Evolutionary conservation across 805 yeast genomes (phyloP), one percentile per base, ranked within the genome.

Genomic region (Saccharomycopsis vini): DNA sequence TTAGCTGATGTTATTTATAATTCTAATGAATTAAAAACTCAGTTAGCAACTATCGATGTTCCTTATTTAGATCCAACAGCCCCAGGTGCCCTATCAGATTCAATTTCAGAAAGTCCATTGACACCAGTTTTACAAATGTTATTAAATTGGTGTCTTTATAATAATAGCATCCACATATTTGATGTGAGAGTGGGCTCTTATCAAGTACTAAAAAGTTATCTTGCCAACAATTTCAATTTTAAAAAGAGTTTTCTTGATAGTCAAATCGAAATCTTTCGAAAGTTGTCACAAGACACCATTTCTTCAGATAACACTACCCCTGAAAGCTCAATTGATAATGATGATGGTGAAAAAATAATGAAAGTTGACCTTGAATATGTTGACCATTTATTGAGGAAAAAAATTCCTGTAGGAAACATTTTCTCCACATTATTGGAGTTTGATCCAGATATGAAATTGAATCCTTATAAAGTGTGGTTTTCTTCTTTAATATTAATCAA

Each of bases 381-480:
- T 15, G 34, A 33, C 10, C 10, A 15, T 28, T 23, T 45, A 4
- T 10, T 37, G 4, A 9, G 26, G 9, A 21, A 13, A 15, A 40
- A 39, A 21, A 16, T 58, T 16, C 76, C 64, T 34, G 58, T 57
- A 41, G 80, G 75, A 2, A 88, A 87, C 57, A 62, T 92, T 1
- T 78, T 92, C 45, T 66, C 77, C 21, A 73, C 82, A 0, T 60
- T 92, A 5, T 71, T 87, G 52, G 90, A 83, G 50, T 86, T 83
- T 54, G 90, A 89, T 51, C 75, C 79, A 2, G 81, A 77, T 18
- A 59, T 71, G 39, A 75, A 79, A 43, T 62, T 89, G 28, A 90
- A 92, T 52, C 97, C 99, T 0, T 92, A 88, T 57, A 77, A 79
- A 54, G 62, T 77, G 1, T 92, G 95, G 92, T 89, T 90, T 62